Conservation (phyloP, 495 filamentous ascomycete genomes). For the Oidiodendron maius region DNA sequence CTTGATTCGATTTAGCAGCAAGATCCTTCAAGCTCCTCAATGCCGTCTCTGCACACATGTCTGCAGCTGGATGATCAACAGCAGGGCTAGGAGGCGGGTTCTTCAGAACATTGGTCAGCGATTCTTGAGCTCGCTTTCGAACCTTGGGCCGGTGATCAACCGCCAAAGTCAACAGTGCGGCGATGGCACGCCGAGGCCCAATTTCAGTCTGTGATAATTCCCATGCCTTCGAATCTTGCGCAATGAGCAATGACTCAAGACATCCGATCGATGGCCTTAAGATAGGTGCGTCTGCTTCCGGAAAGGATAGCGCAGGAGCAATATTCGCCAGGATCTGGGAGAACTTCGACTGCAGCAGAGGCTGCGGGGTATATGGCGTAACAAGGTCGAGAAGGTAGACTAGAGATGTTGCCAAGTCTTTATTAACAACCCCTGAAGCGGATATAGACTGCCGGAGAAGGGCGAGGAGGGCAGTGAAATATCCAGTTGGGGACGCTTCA, state of each 20-base stretch:
- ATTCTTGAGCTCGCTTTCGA: constrained; percentile 88
- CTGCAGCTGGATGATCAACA: constrained; percentile 85
- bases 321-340: constrained; percentile 83
- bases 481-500: constrained; percentile 77
- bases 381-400: constrained; percentile 94
- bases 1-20: constrained; percentile 49
- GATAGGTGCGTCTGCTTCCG: constrained; percentile 82
- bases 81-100: constrained; percentile 82
- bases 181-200: constrained; percentile 81
- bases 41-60: constrained; percentile 91
- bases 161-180: constrained; percentile 76
- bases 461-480: constrained; percentile 93
- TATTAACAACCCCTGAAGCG: constrained; percentile 61
- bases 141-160: constrained; percentile 92
- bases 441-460: constrained; percentile 73
- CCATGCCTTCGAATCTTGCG: constrained; percentile 86
- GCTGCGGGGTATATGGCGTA: constrained; percentile 71
- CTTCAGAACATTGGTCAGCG: constrained; percentile 73
- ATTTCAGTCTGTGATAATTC: constrained; percentile 75
- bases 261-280: constrained; percentile 87
- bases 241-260: constrained; percentile 78
- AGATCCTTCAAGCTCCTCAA: constrained; percentile 68
- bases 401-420: constrained; percentile 78
- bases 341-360: constrained; percentile 88
- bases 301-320: constrained; percentile 70